A percentile compares a stretch with the other conserved stretches of the same genome.
These are phyloP conservation scores for Pleurotus tuber-regium DNA, from an alignment of 768 basidiomycete species.

Conservation along the genomic window DNA sequence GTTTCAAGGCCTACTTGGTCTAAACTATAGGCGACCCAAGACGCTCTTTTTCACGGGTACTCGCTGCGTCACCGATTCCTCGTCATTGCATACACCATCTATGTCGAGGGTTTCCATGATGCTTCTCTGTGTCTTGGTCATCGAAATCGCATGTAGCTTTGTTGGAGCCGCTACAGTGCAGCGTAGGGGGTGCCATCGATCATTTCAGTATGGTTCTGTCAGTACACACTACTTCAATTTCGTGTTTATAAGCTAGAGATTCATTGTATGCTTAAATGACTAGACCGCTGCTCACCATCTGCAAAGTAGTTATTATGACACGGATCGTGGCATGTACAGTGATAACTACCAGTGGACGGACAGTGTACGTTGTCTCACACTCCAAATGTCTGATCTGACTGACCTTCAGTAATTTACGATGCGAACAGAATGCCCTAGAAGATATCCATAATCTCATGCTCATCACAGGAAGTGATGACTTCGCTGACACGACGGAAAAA, in stretches of 20 bases:
- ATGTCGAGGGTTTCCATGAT: too few species aligned
- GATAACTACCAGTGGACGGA: slow-evolving; percentile 56
- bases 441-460: slow-evolving; percentile 62
- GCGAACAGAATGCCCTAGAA: slow-evolving; percentile 48
- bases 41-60: too few species aligned
- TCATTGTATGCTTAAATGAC: neutral
- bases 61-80: too few species aligned
- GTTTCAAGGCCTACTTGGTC: too few species aligned
- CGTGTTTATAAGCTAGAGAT: too few species aligned
- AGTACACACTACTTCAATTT: too few species aligned
- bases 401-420: neutral
- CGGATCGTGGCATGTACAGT: slow-evolving; percentile 37
- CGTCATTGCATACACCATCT: too few species aligned
- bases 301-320: slow-evolving; percentile 40
- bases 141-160: too few species aligned
- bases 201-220: neutral
- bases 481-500: slow-evolving; percentile 34
- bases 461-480: slow-evolving; percentile 40
- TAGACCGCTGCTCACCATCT: slow-evolving; percentile 32
- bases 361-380: slow-evolving; percentile 28
- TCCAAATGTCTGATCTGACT: neutral
- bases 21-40: too few species aligned
- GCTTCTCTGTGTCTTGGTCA: too few species aligned
- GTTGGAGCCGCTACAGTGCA: too few species aligned
- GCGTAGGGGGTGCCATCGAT: too few species aligned